Evolutionary conservation across 2,329 filamentous ascomycete species (phyloP), one percentile per base, ranked within the genome.

Genomic region (Dothideomycetes sp.): DNA sequence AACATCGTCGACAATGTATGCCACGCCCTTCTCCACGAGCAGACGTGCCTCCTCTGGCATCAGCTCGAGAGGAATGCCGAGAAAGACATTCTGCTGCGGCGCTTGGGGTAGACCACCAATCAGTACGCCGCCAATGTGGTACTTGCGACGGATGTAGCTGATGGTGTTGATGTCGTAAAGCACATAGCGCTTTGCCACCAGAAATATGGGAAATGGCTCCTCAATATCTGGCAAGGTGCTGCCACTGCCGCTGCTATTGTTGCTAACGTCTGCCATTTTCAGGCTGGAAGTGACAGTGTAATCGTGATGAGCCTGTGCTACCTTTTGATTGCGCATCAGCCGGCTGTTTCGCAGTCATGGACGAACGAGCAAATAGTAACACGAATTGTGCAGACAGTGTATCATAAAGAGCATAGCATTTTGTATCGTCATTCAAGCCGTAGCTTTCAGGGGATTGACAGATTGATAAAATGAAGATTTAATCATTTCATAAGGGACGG

Each of bases 21-120:
- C 89, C 50, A 78, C 75, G 43, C 75, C 77, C 50, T 80, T 81
- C 49, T 86, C 80, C 43, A 94, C 78, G 19, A 98, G 72, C 39
- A 91, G 64, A 47, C 79, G 74, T 3, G 81, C 88, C 66, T 98
- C 91, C 63, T 96, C 91, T 2, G 85, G 81, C 67, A 91, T 84
- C 33, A 98, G 70, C 66, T 95, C 83, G 18, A 96, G 65, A 3
- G 91, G 91, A 36, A 96, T 65, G 34, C 88, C 85, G 43, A 89
- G 74, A 57, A 96, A 96, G 42, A 94, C 75, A 63, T 94, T 96
- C 63, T 98, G 91, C 51, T 93, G 89, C 4, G 88, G 87, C 42
- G 86, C 81, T 62, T 96, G 88, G 2, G 91, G 89, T 19, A 94
- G 77, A 5, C 84, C 88, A 42, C 91, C 91, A 44, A 84, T 79